Conservation (phyloP, 2,329 filamentous ascomycete genomes). For the Clathrospora elynae region DNA sequence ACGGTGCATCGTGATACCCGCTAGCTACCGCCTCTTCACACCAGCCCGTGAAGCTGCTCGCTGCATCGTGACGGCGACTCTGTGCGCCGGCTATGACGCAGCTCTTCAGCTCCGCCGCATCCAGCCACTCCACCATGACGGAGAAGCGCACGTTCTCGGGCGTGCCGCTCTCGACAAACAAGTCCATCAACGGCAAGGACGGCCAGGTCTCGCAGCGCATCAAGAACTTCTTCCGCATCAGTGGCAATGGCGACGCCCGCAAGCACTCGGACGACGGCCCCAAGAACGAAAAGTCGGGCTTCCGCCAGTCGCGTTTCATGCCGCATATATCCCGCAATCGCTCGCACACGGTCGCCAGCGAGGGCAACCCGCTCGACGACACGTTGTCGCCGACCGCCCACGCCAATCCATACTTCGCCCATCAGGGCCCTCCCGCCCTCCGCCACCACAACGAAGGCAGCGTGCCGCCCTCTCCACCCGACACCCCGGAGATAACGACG, state of each 20-base stretch:
- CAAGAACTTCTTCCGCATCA: conserved; percentile 73
- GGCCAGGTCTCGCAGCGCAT: conserved; percentile 66
- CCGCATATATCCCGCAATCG: conserved; percentile 85
- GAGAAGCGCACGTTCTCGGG: conserved; percentile 58
- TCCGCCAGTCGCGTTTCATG: conserved; percentile 87
- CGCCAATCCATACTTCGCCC: conserved; percentile 96
- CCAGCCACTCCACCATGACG: conserved; percentile 45
- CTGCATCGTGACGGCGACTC: conserved; percentile 4
- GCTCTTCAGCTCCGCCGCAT: conserved; percentile 49
- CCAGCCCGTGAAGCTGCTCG: conserved; percentile 4
- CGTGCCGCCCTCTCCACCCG: conserved; percentile 88
- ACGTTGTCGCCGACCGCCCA: conserved; percentile 87
- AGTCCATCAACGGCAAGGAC: conserved; percentile 55
- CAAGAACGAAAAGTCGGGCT: conserved; percentile 69
- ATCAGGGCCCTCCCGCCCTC: conserved; percentile 90
- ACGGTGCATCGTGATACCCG: conserved; percentile 30
- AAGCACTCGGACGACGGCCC: conserved; percentile 50
- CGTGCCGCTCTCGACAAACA: conserved; percentile 53
- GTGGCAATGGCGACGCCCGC: conserved; percentile 56
- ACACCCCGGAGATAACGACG: conserved; percentile 72
- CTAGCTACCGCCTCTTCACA: conserved; percentile 11
- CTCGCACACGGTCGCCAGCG: conserved; percentile 88
- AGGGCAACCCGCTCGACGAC: conserved; percentile 89
- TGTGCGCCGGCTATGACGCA: conserved; percentile 47
- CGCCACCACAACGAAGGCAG: conserved; percentile 95